Evolutionary conservation across 768 basidiomycete genomes (phyloP), one percentile per base, ranked within the genome.

Genomic region (Boletus reticuloceps): DNA sequence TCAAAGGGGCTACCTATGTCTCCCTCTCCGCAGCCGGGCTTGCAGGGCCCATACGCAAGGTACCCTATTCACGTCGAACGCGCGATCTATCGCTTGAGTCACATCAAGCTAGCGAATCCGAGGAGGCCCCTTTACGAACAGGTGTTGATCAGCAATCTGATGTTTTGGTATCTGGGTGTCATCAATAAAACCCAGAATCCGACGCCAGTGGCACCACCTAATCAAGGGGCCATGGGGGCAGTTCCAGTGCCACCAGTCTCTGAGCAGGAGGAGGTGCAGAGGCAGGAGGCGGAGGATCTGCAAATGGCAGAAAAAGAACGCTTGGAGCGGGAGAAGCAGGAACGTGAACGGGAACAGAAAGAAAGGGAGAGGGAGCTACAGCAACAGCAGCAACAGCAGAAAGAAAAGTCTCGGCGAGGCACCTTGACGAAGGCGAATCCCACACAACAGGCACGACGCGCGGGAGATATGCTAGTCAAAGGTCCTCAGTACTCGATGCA

Each of bases 81-180:
- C 34, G 97, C 97, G 4, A 95, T 99, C 45, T 99, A 99, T 74
- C 81, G 97, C 56, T 77, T 99, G 47, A 95, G 92, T 69, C 97
- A 99, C 68, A 99, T 99, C 79, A 99, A 99, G 72, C 79, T 99
- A 43, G 97, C 97, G 20, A 99, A 98, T 73, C 95, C 97, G 10
- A 82, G 97, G 55, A 82, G 97, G 43, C 95, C 97, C 27, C 79
- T 99, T 17, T 98, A 97, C 66, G 97, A 99, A 76, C 97, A 99
- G 72, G 97, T 90, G 51, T 76, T 92, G 54, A 93, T 91, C 71
- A 91, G 89, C 67, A 94, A 94, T 68, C 76, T 94, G 64, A 97
- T 96, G 93, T 98, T 99, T 79, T 99, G 97, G 97, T 99, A 98
- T 69, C 81, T 99, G 37, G 93, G 95, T 13, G 87, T 98, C 61